Percentiles rank a stretch among this genome's conserved stretches.
These are phyloP conservation scores for Erodium moschatum DNA, from an alignment of 441 rosid genomes.

Conservation along the genomic window DNA sequence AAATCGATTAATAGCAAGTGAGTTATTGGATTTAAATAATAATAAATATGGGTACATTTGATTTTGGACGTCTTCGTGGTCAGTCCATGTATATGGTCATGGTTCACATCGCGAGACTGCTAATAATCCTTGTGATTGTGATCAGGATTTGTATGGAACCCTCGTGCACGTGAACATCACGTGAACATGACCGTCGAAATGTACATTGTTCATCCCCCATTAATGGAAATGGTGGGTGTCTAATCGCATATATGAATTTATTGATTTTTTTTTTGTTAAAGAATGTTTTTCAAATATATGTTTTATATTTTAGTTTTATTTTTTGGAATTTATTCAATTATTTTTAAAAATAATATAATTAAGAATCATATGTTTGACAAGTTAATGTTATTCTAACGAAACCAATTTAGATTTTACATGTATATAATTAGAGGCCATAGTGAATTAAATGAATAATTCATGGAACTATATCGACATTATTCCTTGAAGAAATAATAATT, in stretches of 20 bases:
- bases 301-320: not conserved
- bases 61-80: not conserved
- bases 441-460: too few species aligned
- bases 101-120: not conserved
- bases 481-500: too few species aligned
- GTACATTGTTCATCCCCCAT: not conserved
- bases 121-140: not conserved
- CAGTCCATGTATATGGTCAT: not conserved
- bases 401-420: too few species aligned
- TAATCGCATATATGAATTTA: not conserved
- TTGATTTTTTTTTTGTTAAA: not conserved
- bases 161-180: conserved; percentile 7
- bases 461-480: too few species aligned
- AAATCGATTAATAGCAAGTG: too few species aligned
- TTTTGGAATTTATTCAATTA: not conserved
- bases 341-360: too few species aligned
- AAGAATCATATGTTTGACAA: too few species aligned
- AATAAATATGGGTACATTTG: not conserved
- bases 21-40: too few species aligned
- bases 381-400: too few species aligned
- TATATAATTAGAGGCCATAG: too few species aligned
- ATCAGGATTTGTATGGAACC: not conserved
- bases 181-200: not conserved
- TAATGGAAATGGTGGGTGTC: not conserved
- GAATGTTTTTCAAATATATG: not conserved